A percentile compares a stretch with the other conserved stretches of the same genome.
phyloP scores from a whole-genome alignment of 441 rosid species.

The Sinapis alba region DNA sequence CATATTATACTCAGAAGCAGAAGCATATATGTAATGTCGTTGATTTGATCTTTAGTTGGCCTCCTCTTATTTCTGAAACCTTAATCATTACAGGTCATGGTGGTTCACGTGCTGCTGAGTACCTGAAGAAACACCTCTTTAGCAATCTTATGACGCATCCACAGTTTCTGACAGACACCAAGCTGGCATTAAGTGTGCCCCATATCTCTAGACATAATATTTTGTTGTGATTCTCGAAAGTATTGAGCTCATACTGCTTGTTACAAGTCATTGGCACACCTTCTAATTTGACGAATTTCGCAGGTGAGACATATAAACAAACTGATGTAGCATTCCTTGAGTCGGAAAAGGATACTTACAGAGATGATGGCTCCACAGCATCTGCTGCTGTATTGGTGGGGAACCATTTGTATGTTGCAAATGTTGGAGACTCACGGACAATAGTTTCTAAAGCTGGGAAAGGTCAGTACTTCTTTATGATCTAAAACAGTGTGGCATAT shows the following conservation, averaged over 20 bases:
- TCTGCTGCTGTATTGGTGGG: conserved; percentile 92
- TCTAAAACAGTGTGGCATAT: conserved; percentile 17
- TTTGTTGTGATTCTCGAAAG: conserved; percentile 4
- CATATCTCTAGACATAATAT: conserved; percentile 18
- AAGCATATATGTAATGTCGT: neutral
- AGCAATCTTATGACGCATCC: conserved; percentile 92
- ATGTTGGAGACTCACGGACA: conserved; percentile 97
- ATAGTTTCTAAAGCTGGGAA: conserved; percentile 88
- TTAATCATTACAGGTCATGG: conserved; percentile 80
- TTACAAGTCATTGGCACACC: neutral
- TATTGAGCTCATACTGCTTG: conserved; percentile 7
- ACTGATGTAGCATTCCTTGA: conserved; percentile 85
- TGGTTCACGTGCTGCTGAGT: conserved; percentile 97
- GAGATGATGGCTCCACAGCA: conserved; percentile 99
- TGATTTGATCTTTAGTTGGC: neutral
- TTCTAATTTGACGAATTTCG: conserved; percentile 32
- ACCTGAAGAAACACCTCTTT: conserved; percentile 90
- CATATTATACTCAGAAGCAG: neutral
- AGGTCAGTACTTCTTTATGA: conserved; percentile 49
- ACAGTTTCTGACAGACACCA: conserved; percentile 73
- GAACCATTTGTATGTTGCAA: conserved; percentile 93
- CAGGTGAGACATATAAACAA: conserved; percentile 90
- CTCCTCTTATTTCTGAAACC: neutral
- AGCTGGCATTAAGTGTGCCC: conserved; percentile 76
- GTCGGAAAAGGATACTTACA: conserved; percentile 79